Conservation (phyloP, 164 flowering plant species). For the Berberis vulgaris region DNA sequence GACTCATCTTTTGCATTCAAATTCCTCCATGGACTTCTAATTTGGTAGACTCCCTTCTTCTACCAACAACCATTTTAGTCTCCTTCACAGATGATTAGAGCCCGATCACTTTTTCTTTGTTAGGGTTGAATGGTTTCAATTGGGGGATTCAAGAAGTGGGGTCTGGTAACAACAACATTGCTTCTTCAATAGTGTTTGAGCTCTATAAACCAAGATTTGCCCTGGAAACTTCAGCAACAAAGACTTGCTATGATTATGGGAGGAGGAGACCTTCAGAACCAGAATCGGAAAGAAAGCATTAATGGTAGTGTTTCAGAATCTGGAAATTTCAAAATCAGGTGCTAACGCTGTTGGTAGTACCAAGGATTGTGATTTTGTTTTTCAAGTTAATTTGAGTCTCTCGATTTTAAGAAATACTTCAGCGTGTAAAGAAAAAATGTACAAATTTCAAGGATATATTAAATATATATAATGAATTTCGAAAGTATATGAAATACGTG, state of each 20-base stretch:
- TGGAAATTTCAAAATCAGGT: constrained; percentile 30
- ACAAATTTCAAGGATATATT: no score
- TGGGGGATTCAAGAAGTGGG: constrained; percentile 24
- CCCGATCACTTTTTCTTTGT: constrained; percentile 12
- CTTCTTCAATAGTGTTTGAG: constrained; percentile 71
- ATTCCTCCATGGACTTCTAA: constrained; percentile 51
- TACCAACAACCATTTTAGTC: not conserved
- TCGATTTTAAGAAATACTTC: no score
- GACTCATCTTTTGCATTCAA: constrained; percentile 33
- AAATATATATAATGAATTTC: no score
- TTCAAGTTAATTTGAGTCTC: no score
- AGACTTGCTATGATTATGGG: constrained; percentile 49
- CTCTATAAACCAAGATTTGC: constrained; percentile 68
- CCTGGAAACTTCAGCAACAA: constrained; percentile 84
- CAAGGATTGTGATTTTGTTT: no score
- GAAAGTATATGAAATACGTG: no score
- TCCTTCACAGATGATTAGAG: constrained; percentile 17
- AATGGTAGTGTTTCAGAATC: constrained; percentile 26
- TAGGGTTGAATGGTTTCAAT: constrained; percentile 21
- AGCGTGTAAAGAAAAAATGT: no score
- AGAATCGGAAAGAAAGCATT: not conserved
- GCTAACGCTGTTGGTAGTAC: constrained; percentile 1
- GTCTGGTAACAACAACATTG: constrained; percentile 24
- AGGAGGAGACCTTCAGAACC: constrained; percentile 5
- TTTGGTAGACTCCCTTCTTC: constrained; percentile 35